Evolutionary conservation across 139 green algal species (phyloP).

Genomic region (Micractinium conductrix): DNA sequence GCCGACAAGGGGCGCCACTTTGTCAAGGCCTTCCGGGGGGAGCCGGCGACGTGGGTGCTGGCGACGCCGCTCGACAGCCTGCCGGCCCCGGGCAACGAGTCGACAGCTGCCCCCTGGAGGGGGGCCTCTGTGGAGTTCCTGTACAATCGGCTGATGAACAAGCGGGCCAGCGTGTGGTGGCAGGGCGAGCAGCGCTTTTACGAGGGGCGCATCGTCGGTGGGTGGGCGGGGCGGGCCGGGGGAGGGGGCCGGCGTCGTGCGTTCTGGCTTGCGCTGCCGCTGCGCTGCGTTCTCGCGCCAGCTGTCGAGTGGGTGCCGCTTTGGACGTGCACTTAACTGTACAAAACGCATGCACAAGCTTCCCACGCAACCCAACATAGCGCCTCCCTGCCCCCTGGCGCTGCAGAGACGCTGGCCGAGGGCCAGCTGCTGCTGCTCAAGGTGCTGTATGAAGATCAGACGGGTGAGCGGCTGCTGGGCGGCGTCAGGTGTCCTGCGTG

Average conservation of each 20-base stretch:
- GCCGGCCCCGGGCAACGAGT: constrained; percentile 10
- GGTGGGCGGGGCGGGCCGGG: background rate
- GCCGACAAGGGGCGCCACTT: too few relatives aligned
- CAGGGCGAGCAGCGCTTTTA: background rate
- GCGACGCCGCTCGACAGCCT: too few relatives aligned
- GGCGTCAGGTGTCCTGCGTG: too few relatives aligned
- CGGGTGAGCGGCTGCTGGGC: too few relatives aligned
- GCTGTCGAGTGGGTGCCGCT: too few relatives aligned
- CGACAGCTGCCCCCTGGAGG: background rate
- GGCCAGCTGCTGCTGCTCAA: constrained; percentile 10
- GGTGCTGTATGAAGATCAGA: background rate
- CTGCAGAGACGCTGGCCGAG: background rate
- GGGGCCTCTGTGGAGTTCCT: background rate
- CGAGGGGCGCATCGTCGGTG: background rate
- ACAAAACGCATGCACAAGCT: background rate
- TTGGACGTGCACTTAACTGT: background rate
- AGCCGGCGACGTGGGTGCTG: too few relatives aligned
- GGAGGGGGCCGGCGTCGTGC: too few relatives aligned
- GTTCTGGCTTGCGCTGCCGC: background rate
- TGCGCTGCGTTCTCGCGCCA: too few relatives aligned
- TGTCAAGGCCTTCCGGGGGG: too few relatives aligned
- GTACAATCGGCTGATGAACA: background rate
- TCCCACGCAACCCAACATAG: background rate
- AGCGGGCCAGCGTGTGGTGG: constrained; percentile 11
- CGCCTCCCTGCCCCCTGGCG: background rate